Conservation (phyloP, 2,329 filamentous ascomycete genomes). For the Pseudodiploospora longispora region DNA sequence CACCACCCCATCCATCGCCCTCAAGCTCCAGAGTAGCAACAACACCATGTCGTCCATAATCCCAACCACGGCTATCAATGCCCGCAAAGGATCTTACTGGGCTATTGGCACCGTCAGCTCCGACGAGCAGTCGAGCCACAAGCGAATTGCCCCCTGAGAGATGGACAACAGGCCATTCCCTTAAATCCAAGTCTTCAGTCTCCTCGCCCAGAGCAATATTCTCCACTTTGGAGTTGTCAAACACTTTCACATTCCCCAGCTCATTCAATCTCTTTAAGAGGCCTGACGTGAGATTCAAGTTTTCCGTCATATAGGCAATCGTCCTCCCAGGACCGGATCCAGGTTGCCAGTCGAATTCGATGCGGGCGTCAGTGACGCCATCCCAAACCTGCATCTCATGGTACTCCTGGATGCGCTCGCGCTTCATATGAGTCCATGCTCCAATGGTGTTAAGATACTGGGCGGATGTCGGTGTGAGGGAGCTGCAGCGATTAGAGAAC, state of each 20-base stretch:
- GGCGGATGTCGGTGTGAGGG: conserved; percentile 82
- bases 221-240: conserved; percentile 71
- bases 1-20: conserved; percentile 46
- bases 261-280: conserved; percentile 65
- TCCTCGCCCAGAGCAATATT: conserved; percentile 69
- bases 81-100: conserved; percentile 84
- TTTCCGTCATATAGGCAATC: conserved; percentile 96
- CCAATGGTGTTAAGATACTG: conserved; percentile 75
- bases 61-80: conserved; percentile 83
- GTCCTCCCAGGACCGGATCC: conserved; percentile 44
- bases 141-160: conserved; percentile 61
- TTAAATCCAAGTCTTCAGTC: conserved; percentile 63
- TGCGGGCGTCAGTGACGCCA: conserved; percentile 75
- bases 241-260: conserved; percentile 59
- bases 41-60: conserved; percentile 83
- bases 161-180: conserved; percentile 78
- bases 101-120: conserved; percentile 90
- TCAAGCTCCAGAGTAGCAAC: conserved; percentile 80
- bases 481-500: conserved; percentile 94
- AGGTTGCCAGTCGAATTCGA: conserved; percentile 74
- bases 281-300: conserved; percentile 75
- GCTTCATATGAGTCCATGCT: conserved; percentile 71
- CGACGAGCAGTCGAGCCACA: conserved; percentile 76
- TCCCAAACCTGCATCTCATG: conserved; percentile 99
- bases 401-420: conserved; percentile 72